Base-by-base conservation (phyloP, 2,329 filamentous ascomycete species). In the Colletotrichum phormii region DNA sequence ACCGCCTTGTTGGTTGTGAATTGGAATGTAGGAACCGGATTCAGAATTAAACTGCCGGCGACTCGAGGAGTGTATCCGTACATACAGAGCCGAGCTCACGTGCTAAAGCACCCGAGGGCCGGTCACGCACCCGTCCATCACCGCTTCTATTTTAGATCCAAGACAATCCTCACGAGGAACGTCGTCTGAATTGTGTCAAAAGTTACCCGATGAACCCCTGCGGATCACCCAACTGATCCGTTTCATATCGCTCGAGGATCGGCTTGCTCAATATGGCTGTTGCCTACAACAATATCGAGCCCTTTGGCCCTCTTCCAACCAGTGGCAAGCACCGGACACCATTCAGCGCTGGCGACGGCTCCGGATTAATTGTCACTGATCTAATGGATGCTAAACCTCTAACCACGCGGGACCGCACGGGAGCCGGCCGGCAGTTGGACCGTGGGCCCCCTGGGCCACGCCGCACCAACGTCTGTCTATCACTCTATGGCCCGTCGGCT, bases 61-160 rank as follows among this genome's bases (percentile, higher is more conserved):
- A 51, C 18, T 22, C 7, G 42, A 64, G 33, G 35, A 29, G 49
- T 49, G 12, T 18, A 18, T 51, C n/a, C 46, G 46, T 51, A 51
- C 33, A 18, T 49, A 54, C 22, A 46, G n/a, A 29, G 31, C 42
- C 63, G 61, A 61, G 63, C 63, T 58, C 26, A 55, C 22, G 46
- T 15, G 42, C 54, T 12, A 31, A 61, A 33, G n/a, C 29, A 54
- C 29, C 57, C 55, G 37, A 53, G 42, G 51, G 24, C 63, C 49
- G 57, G 37, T 51, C 31, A 58, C 51, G 64, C 12, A 29, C n/a
- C 35, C 26, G 26, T 13, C 24, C 18, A 22, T 42, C 37, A 18
- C 22, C 26, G 26, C 49, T 63, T 46, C 60, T 60, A 64, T 61
- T 57, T 64, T 69, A 69, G 66, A 46, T 46, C 26, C 15, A 62